phyloP scores from a whole-genome alignment of 208 protist genomes.

The Trichomonas vaginalis region DNA sequence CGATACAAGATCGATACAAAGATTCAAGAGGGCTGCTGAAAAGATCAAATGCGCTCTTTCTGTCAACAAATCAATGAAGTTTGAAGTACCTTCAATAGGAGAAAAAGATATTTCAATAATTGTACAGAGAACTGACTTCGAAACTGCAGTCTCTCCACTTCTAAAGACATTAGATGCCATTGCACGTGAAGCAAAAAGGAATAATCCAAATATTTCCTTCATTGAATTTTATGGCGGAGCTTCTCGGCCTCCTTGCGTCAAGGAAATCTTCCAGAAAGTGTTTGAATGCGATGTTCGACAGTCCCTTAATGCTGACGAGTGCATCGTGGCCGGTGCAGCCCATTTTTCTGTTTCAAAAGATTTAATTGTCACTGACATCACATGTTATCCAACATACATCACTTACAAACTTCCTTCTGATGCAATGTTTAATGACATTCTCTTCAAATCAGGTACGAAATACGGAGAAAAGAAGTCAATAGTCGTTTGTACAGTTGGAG shows the following conservation, averaged over 20 bases:
- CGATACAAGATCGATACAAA: background rate
- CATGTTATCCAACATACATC: background rate
- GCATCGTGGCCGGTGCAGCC: background rate
- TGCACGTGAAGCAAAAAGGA: constrained; percentile 16
- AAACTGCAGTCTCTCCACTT: background rate
- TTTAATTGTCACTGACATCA: background rate
- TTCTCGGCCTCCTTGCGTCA: constrained; percentile 20
- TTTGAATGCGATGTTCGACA: background rate
- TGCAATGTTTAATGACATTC: background rate
- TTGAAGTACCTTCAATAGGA: constrained; percentile 22
- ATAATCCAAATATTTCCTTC: background rate
- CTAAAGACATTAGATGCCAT: constrained; percentile 6
- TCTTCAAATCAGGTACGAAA: background rate
- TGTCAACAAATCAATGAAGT: constrained; percentile 19
- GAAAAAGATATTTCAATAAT: constrained; percentile 23
- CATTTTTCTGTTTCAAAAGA: background rate
- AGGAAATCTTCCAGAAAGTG: background rate
- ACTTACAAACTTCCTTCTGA: background rate
- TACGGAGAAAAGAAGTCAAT: background rate
- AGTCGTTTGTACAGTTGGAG: background rate
- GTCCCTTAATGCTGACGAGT: background rate
- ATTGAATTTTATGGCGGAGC: constrained; percentile 26
- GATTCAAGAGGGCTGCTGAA: constrained; percentile 8
- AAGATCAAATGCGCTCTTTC: constrained; percentile 22
- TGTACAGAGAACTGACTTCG: constrained; percentile 25